Evolutionary conservation across 2,329 filamentous ascomycete species (phyloP).

Genomic region (Apiospora saccharicola): DNA sequence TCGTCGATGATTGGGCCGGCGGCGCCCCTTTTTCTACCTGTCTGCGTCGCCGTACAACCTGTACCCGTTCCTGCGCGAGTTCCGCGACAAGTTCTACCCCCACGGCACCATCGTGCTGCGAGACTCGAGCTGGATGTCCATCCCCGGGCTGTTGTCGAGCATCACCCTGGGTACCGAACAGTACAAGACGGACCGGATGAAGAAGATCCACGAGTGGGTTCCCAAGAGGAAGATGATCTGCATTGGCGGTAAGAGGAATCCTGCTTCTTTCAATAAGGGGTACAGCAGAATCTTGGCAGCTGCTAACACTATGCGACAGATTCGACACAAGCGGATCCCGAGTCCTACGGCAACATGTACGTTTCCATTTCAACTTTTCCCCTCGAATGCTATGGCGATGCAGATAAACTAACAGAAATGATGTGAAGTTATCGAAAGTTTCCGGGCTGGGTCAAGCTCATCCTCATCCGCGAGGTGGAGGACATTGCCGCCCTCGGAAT

Average conservation of each 20-base stretch:
- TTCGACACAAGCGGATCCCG: slow-evolving; percentile 89
- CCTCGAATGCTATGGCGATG: background rate
- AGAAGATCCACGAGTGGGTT: slow-evolving; percentile 80
- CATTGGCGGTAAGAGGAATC: slow-evolving; percentile 62
- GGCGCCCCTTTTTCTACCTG: slow-evolving; percentile 89
- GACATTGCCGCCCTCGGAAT: slow-evolving; percentile 75
- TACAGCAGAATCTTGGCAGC: background rate
- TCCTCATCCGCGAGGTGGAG: slow-evolving; percentile 85
- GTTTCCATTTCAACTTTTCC: slow-evolving; percentile 35
- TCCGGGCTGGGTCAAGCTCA: slow-evolving; percentile 80
- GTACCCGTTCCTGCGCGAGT: slow-evolving; percentile 83
- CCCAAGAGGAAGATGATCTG: slow-evolving; percentile 81
- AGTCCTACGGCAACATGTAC: slow-evolving; percentile 85
- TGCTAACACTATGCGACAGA: slow-evolving; percentile 55
- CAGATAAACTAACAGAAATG: background rate
- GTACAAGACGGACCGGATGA: slow-evolving; percentile 85
- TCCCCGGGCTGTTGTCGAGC: slow-evolving; percentile 79
- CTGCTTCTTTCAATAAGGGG: background rate
- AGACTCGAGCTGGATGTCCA: slow-evolving; percentile 85
- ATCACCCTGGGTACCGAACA: slow-evolving; percentile 82
- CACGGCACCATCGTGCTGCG: slow-evolving; percentile 83
- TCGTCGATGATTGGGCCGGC: slow-evolving; percentile 58
- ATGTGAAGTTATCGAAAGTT: slow-evolving; percentile 64
- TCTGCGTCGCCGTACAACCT: slow-evolving; percentile 95
- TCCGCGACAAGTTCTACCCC: slow-evolving; percentile 75